Base-by-base conservation (phyloP, 805 yeast genomes). In the Saturnispora galanensis region DNA sequence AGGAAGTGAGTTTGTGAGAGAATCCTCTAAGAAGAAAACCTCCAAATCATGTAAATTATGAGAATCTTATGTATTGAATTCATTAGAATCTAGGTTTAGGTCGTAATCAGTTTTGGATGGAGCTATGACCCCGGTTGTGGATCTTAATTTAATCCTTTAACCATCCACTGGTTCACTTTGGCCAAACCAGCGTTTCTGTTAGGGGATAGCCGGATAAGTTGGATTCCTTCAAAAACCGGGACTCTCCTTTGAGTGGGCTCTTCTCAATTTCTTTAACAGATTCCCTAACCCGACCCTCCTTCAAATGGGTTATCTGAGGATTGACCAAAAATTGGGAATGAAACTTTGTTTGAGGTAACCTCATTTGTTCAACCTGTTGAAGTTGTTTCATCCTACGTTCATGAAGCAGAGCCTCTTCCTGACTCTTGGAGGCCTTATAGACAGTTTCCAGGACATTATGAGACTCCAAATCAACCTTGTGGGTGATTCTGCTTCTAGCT, bases 211-310 rank as follows among this genome's bases (percentile, higher is more conserved):
- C 26, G 26, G 26, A 21, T 6, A 21, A 21, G 6, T 6, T 21
- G 6, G 26, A 21, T 21, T 21, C 26, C 26, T 21, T 21, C 26
- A 21, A 21, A 21, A 21, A 21, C 26, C 26, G 26, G 26, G 26
- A 21, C 6, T 21, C 35, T 16, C 44, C 38, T 11, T 26, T 17
- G 5, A 42, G 18, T 10, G 21, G 33, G 7, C 36, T 35, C 17
- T 42, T 41, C 32, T 41, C 44, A 10, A 56, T 56, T 30, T 53
- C 58, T 28, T 53, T 54, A 12, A 56, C 60, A 2, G 58, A 53
- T 28, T 51, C 50, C 36, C 56, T 56, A 12, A 56, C 60, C 28
- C 60, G 47, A 8, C 60, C 60, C 11, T 47, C 31, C 11, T 57
- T 57, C 10, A 56, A 40, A 33, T 50, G 39, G 3, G 52, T 35